These are phyloP conservation scores for Acarospora socialis DNA, from an alignment of 2,329 filamentous ascomycete species.

Conservation along the genomic window DNA sequence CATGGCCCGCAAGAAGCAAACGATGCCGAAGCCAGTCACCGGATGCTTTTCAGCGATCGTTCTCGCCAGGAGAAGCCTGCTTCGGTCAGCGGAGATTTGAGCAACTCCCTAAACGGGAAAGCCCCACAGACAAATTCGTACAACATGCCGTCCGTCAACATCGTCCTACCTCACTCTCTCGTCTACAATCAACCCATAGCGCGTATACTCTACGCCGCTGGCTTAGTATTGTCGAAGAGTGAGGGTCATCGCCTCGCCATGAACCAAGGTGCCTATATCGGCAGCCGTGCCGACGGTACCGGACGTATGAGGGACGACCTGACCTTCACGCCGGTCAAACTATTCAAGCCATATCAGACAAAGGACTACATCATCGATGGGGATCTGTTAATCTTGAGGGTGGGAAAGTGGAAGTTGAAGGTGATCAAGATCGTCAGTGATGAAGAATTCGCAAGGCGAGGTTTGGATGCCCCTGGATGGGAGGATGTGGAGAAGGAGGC, in stretches of 20 bases:
- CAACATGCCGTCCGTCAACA: conserved; percentile 24
- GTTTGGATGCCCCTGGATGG: conserved; percentile 38
- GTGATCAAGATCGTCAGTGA: conserved; percentile 42
- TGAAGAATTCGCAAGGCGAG: conserved; percentile 34
- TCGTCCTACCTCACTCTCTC: conserved; percentile 35
- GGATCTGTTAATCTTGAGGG: conserved; percentile 38
- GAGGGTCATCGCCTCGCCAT: conserved; percentile 38
- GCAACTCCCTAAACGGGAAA: conserved; percentile 22
- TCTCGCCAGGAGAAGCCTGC: too few species aligned
- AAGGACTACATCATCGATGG: conserved; percentile 36
- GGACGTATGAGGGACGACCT: conserved; percentile 31
- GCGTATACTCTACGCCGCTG: conserved; percentile 36
- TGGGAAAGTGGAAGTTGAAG: conserved; percentile 48
- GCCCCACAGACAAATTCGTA: conserved; percentile 26
- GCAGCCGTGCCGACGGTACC: conserved; percentile 25
- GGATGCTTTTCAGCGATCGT: conserved; percentile 31
- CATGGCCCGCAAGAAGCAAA: conserved; percentile 56
- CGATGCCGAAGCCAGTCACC: conserved; percentile 44
- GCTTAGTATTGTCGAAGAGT: conserved; percentile 35
- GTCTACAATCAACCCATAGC: conserved; percentile 34
- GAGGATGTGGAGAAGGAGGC: conserved; percentile 19
- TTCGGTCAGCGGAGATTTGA: conserved; percentile 14
- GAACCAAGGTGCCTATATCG: conserved; percentile 38
- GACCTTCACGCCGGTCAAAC: conserved; percentile 35
- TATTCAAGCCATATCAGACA: conserved; percentile 28